Evolutionary conservation across 2,329 filamentous ascomycete species (phyloP), one percentile per base, ranked within the genome.

Genomic region (Aspergillus vadensis): DNA sequence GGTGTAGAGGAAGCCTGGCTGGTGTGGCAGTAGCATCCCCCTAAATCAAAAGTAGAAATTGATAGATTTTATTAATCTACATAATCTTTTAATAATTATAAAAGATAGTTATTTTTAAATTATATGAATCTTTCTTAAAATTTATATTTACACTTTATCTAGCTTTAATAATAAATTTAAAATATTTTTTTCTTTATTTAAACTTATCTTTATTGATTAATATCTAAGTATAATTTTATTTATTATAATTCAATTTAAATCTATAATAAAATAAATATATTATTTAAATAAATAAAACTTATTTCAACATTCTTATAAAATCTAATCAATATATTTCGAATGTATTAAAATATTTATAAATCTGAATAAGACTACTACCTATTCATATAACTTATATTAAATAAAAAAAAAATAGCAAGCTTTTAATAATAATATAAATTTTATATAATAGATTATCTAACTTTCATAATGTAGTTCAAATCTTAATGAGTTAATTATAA

Each of bases 131-230:
- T 43, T 43, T 43, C 21, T 43, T 43, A 43, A 43, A 17, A 3
- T 36, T 36, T 36, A 36, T 36, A 5, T 14, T 36, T 36, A 4
- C 14, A 10, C n/a, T 2, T 52, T 38, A 36, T 10, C 4, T 41
- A 10, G n/a, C n/a, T n/a, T n/a, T n/a, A n/a, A n/a, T n/a, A n/a
- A n/a, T n/a, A n/a, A n/a, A n/a, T n/a, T n/a, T 41, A 41, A n/a
- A 15, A 52, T 52, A 52, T 36, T 52, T 52, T 52, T 52, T 15
- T 38, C n/a, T 38, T 52, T 39, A 36, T 39, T 52, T 19, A 52
- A 36, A 52, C 32, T n/a, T n/a, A n/a, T n/a, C n/a, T n/a, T n/a
- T n/a, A n/a, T n/a, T n/a, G n/a, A n/a, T n/a, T n/a, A n/a, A n/a
- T n/a, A 38, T 52, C 21, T 38, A 52, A 7, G 9, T 52, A 52